phyloP scores from a whole-genome alignment of 164 flowering plant genomes.

The Vitis vinifera region ASM3070453v1 NC_081806.1:8434501-8435000 shows the following conservation, averaged over 20 bases:
- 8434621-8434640: constrained; percentile 40
- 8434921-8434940: constrained; percentile 54
- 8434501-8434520: constrained; percentile 19
- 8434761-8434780: constrained; percentile 51
- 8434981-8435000: constrained; percentile 16
- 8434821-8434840: constrained; percentile 45
- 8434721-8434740: constrained; percentile 48
- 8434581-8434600: constrained; percentile 22
- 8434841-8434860: constrained; percentile 37
- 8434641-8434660: constrained; percentile 60
- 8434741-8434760: constrained; percentile 36
- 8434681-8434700: constrained; percentile 41
- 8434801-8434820: constrained; percentile 42
- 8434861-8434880: constrained; percentile 63
- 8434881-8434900: constrained; percentile 63
- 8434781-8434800: constrained; percentile 43
- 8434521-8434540: constrained; percentile 23
- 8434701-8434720: constrained; percentile 58
- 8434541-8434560: constrained; percentile 32
- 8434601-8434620: constrained; percentile 22
- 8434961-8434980: constrained; percentile 11
- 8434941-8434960: constrained; percentile 28
- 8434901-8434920: constrained; percentile 54
- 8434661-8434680: constrained; percentile 44
- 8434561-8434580: constrained; percentile 20